Evolutionary conservation across 2,329 filamentous ascomycete species (phyloP).

Genomic region (Xenosphaeropsis pyriputrescens): DNA sequence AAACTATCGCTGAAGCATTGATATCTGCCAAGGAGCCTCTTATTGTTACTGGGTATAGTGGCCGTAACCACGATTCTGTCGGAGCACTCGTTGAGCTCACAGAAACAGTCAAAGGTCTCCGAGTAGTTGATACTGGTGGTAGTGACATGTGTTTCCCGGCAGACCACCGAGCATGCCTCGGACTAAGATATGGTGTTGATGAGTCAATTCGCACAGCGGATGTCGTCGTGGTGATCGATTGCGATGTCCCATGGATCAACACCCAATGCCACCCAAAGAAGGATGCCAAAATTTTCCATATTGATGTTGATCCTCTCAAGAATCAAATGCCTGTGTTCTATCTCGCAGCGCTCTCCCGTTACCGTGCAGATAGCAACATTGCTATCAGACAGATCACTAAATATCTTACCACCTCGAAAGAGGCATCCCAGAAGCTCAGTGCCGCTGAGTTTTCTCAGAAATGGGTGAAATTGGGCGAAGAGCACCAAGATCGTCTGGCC

Average conservation of each 20-base stretch:
- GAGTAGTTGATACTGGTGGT: slow-evolving; percentile 62
- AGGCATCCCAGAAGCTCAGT: slow-evolving; percentile 23
- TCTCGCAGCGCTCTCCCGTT: slow-evolving; percentile 48
- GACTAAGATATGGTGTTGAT: slow-evolving; percentile 61
- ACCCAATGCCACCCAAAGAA: slow-evolving; percentile 46
- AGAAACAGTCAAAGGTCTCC: slow-evolving; percentile 49
- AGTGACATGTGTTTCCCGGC: slow-evolving; percentile 73
- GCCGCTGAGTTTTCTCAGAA: slow-evolving; percentile 23
- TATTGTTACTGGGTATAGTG: slow-evolving; percentile 56
- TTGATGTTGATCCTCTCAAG: slow-evolving; percentile 52
- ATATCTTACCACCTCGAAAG: slow-evolving; percentile 33
- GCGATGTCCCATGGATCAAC: slow-evolving; percentile 84
- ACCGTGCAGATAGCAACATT: slow-evolving; percentile 48
- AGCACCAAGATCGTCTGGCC: slow-evolving; percentile 42
- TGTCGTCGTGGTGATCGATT: slow-evolving; percentile 73
- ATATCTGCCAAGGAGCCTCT: slow-evolving; percentile 34
- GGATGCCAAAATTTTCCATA: slow-evolving; percentile 42
- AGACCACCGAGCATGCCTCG: slow-evolving; percentile 51
- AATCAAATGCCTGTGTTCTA: slow-evolving; percentile 52
- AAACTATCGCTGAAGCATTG: slow-evolving; percentile 40
- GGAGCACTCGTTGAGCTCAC: slow-evolving; percentile 51
- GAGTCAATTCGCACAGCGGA: slow-evolving; percentile 64
- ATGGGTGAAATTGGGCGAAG: slow-evolving; percentile 37
- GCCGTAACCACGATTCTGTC: slow-evolving; percentile 51
- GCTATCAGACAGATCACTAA: slow-evolving; percentile 56